phyloP scores from a whole-genome alignment of 106 monocot genomes.

The Posidonia australis region DNA sequence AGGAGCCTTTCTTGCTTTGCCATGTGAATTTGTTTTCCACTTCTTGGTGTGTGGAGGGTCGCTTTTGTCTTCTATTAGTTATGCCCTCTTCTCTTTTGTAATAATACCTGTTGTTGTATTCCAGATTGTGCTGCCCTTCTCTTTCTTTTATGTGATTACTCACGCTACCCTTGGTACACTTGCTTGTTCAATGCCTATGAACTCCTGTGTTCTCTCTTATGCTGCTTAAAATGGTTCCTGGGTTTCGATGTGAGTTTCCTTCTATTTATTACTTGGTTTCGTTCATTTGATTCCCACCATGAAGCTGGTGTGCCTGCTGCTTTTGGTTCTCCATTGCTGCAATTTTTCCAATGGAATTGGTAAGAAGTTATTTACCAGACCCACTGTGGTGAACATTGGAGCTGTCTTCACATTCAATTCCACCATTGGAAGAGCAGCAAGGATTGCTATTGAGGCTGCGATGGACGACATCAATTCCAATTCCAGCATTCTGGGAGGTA shows the following conservation, averaged over 20 bases:
- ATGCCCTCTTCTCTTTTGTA: no score
- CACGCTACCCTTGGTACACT: no score
- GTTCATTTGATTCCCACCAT: slow-evolving; percentile 4
- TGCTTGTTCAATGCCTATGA: no score
- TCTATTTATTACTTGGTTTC: not conserved
- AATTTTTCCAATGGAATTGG: slow-evolving; percentile 13
- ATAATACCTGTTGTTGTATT: no score
- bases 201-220: no score
- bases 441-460: slow-evolving; percentile 54
- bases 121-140: no score
- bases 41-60: not conserved
- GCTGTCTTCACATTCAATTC: slow-evolving; percentile 61
- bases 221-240: not conserved
- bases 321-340: slow-evolving; percentile 10
- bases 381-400: slow-evolving; percentile 51
- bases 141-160: no score
- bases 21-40: slow-evolving; percentile 1
- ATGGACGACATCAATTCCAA: slow-evolving; percentile 53
- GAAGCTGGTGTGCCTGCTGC: slow-evolving; percentile 13
- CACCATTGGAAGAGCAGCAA: slow-evolving; percentile 60
- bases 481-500: slow-evolving; percentile 38
- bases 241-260: not conserved
- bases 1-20: not conserved
- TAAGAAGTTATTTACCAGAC: slow-evolving; percentile 25
- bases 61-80: no score